A percentile compares a stretch with the other conserved stretches of the same genome.
phyloP scores from a whole-genome alignment of 78 protist species.

The Tieghemostelium lacteum region DNA sequence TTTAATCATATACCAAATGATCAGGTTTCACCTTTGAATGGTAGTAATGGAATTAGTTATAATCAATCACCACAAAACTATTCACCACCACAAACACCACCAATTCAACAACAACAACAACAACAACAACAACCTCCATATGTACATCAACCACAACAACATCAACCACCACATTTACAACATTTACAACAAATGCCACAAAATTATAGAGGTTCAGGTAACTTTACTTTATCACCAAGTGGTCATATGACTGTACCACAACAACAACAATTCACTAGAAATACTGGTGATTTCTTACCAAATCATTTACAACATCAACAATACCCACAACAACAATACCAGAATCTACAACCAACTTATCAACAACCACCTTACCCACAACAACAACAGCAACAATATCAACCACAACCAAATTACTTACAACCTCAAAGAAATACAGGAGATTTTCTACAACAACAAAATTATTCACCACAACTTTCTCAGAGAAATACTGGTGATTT shows the following conservation, averaged over 20 bases:
- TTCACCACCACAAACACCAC: slow-evolving; percentile 3
- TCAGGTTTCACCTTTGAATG: no score
- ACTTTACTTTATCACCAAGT: neutral
- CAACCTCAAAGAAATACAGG: no score
- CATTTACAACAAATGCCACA: neutral
- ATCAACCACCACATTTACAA: neutral
- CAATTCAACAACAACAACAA: neutral
- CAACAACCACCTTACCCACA: neutral
- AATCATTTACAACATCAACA: neutral
- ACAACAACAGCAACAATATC: slow-evolving; percentile 4
- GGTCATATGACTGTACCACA: neutral
- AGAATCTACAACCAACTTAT: neutral
- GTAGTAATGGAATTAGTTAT: no score
- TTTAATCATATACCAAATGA: no score
- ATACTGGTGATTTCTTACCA: neutral
- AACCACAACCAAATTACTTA: neutral
- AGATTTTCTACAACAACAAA: neutral
- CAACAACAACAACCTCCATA: neutral
- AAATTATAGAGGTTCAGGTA: neutral
- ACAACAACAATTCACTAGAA: neutral
- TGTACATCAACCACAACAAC: neutral
- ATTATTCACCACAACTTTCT: no score
- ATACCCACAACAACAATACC: slow-evolving; percentile 1
- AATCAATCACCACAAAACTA: neutral
- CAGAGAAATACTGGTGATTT: slow-evolving; percentile 11